Base-by-base conservation (phyloP, 306 rosid genomes). In the Pyrus pyrifolia region DNA sequence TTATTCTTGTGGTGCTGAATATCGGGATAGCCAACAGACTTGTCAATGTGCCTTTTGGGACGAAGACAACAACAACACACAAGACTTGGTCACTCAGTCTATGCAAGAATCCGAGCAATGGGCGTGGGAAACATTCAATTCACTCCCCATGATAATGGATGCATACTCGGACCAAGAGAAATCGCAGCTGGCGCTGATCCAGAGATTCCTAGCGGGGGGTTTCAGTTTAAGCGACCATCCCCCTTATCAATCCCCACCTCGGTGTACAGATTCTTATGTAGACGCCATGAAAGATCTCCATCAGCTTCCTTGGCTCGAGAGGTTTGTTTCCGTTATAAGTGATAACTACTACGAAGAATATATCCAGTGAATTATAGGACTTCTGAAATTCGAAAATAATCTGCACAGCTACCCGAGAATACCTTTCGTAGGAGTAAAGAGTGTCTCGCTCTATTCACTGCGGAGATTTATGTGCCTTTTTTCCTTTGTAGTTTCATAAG, bases 291-390 rank as follows among this genome's bases (percentile, higher is more conserved):
- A 92, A 83, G 98, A 92, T 83, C 94, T 95, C 44, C 93, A 92
- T 82, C 98, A 92, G 86, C 95, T 95, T 76, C 98, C 98, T 2
- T 95, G 97, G 98, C 93, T 95, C 0, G 97, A 95, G 89, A 89
- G 93, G 78, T 92, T 95, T 29, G 98, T 92, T 77, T 95, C 96
- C 18, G 97, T 90, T 76, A 95, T 90, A 80, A 95, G 96, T 68
- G 97, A 95, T 79, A 87, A 86, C 87, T 95, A 90, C 82, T 87
- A 90, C 27, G 96, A 95, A 72, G 97, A 95, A 79, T 92, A 84
- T 72, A 86, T 85, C 69, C 94, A 87, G 71, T 93, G 87, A 91
- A 87, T 70, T 53, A 63, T 80, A 68, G 60, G 68, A 52, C 71
- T 77, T 76, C 78, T 2, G 60, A 57, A 72, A 65, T 81, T 73